phyloP scores from a whole-genome alignment of 1,284 basidiomycete species.

The Ganoderma lucidum region DNA sequence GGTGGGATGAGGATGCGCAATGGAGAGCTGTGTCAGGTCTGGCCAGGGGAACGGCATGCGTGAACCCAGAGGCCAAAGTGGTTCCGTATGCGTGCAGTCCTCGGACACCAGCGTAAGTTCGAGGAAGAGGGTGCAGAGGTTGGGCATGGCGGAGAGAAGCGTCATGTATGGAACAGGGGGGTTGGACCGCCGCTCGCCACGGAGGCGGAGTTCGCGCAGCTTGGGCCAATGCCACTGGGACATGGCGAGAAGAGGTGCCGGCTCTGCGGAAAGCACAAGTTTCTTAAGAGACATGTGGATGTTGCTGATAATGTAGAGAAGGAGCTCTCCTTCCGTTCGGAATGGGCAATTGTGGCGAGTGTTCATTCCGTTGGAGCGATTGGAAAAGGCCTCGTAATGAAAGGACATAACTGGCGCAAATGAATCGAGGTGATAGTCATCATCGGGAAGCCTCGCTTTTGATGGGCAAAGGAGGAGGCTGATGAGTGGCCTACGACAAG shows the following conservation, averaged over 20 bases:
- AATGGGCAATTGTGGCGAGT: neutral
- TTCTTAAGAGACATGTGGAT: neutral
- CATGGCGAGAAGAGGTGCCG: neutral
- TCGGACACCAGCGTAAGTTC: neutral
- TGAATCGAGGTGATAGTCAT: neutral
- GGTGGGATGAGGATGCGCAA: constrained; percentile 9
- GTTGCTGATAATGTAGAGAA: neutral
- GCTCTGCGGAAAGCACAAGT: neutral
- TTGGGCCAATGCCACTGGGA: neutral
- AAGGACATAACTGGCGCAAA: neutral
- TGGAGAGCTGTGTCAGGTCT: neutral
- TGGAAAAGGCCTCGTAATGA: neutral
- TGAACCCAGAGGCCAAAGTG: neutral
- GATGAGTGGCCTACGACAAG: neutral
- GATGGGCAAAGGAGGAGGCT: neutral
- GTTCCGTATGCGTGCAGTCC: neutral
- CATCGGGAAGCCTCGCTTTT: neutral
- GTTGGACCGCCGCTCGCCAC: neutral
- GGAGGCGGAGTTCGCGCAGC: neutral
- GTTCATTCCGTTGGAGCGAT: neutral
- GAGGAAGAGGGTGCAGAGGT: neutral
- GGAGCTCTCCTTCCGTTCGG: neutral
- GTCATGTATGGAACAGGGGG: neutral
- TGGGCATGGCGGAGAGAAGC: neutral
- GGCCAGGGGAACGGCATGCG: neutral